Conservation (phyloP, 2,329 filamentous ascomycete genomes). For the Claviceps quebecensis region DNA sequence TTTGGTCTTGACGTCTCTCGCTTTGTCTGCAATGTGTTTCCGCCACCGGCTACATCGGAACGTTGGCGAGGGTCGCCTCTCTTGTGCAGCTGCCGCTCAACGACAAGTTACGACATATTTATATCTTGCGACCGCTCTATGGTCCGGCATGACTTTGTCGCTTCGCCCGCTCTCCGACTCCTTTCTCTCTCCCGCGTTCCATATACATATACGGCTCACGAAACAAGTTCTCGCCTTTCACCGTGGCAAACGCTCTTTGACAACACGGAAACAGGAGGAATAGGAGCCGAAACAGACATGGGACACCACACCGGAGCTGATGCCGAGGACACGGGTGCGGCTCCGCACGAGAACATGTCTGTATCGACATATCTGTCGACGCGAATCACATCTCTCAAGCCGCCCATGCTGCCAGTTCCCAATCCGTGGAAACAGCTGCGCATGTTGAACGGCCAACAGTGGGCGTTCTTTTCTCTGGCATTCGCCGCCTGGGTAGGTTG, state of each 20-base stretch:
- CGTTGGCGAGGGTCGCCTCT: too few relatives aligned
- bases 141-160: too few relatives aligned
- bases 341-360: conserved; percentile 37
- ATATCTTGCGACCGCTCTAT: too few relatives aligned
- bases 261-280: too few relatives aligned
- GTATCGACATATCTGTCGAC: conserved; percentile 32
- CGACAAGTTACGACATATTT: too few relatives aligned
- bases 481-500: conserved; percentile 40
- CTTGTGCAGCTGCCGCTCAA: too few relatives aligned
- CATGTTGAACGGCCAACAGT: conserved; percentile 35
- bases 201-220: background rate
- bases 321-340: conserved; percentile 14
- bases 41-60: too few relatives aligned
- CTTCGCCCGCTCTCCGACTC: too few relatives aligned
- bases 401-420: conserved; percentile 37
- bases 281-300: conserved; percentile 1
- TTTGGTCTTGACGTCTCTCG: too few relatives aligned
- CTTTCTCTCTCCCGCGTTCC: too few relatives aligned
- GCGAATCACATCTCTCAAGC: conserved; percentile 41
- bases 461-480: conserved; percentile 41
- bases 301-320: conserved; percentile 12
- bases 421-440: conserved; percentile 37
- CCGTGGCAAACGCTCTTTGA: background rate
- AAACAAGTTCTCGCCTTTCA: background rate
- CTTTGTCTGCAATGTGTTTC: too few relatives aligned